Conservation (phyloP, 2,329 filamentous ascomycete genomes). For the Tolypocladium ophioglossoides region DNA sequence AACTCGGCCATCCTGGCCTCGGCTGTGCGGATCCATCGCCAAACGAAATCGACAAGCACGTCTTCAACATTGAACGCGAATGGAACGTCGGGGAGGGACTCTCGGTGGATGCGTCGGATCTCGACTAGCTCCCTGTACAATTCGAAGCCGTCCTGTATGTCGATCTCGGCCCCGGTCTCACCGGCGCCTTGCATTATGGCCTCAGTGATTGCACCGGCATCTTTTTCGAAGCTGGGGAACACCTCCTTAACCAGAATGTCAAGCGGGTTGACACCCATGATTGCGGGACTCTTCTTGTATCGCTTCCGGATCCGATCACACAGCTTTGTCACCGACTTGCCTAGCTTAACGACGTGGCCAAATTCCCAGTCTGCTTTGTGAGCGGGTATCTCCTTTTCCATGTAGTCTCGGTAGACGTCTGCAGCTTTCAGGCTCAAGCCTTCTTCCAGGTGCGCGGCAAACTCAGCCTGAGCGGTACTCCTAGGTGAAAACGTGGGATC, state of each 20-base stretch:
- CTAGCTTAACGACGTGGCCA: constrained; percentile 79
- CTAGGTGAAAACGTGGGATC: constrained; percentile 67
- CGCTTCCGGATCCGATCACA: constrained; percentile 86
- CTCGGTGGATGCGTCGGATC: constrained; percentile 69
- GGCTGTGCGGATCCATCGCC: constrained; percentile 82
- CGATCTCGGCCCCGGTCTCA: constrained; percentile 61
- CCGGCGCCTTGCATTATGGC: constrained; percentile 67
- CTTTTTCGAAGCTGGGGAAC: constrained; percentile 82
- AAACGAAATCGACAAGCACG: constrained; percentile 82
- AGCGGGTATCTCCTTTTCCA: constrained; percentile 71
- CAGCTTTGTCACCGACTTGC: constrained; percentile 74
- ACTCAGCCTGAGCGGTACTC: constrained; percentile 60
- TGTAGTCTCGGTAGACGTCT: constrained; percentile 67
- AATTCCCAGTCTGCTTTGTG: constrained; percentile 82
- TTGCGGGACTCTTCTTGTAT: constrained; percentile 76
- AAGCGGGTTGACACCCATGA: constrained; percentile 61
- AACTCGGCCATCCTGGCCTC: constrained; percentile 72
- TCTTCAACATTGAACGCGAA: constrained; percentile 87
- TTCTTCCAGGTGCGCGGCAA: constrained; percentile 59
- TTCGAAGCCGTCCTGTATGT: constrained; percentile 87
- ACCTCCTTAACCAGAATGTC: constrained; percentile 71
- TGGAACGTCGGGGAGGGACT: constrained; percentile 58
- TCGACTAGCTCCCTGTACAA: constrained; percentile 82
- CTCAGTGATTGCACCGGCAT: constrained; percentile 75
- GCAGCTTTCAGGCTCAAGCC: constrained; percentile 65